Conservation (phyloP, 1,284 basidiomycete genomes). For the Moniliella sp. region DNA sequence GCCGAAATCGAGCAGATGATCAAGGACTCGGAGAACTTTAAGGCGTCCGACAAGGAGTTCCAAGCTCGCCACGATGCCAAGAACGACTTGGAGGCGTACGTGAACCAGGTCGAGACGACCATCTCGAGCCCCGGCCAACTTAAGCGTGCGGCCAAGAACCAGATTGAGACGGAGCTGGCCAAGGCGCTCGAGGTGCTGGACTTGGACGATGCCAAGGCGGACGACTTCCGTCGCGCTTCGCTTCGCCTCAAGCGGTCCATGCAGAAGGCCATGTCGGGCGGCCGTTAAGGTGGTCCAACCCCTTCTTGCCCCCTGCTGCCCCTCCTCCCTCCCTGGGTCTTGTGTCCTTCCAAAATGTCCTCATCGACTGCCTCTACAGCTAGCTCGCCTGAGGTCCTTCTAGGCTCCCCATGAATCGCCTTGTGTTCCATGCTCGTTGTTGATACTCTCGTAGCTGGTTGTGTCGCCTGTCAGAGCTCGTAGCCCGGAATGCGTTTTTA, state of each 20-base stretch:
- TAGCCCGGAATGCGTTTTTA: too few species aligned
- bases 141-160: slow-evolving; percentile 30
- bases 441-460: too few species aligned
- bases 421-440: too few species aligned
- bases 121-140: slow-evolving; percentile 29
- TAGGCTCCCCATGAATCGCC: too few species aligned
- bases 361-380: too few species aligned
- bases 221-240: slow-evolving; percentile 30
- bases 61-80: slow-evolving; percentile 31
- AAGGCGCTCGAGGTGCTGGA: slow-evolving; percentile 34
- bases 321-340: too few species aligned
- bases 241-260: slow-evolving; percentile 30
- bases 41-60: slow-evolving; percentile 33
- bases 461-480: too few species aligned
- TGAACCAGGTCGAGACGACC: slow-evolving; percentile 30
- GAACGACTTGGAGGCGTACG: slow-evolving; percentile 33
- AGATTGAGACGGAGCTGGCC: slow-evolving; percentile 33
- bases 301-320: too few species aligned
- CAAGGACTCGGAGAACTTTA: slow-evolving; percentile 34
- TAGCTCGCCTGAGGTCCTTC: too few species aligned
- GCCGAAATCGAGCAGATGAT: slow-evolving; percentile 35
- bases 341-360: too few species aligned
- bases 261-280: slow-evolving; percentile 28
- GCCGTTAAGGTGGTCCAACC: too few species aligned
- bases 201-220: slow-evolving; percentile 26